Evolutionary conservation across 1,284 basidiomycete genomes (phyloP).

Genomic region (Tremellales sp.): DNA sequence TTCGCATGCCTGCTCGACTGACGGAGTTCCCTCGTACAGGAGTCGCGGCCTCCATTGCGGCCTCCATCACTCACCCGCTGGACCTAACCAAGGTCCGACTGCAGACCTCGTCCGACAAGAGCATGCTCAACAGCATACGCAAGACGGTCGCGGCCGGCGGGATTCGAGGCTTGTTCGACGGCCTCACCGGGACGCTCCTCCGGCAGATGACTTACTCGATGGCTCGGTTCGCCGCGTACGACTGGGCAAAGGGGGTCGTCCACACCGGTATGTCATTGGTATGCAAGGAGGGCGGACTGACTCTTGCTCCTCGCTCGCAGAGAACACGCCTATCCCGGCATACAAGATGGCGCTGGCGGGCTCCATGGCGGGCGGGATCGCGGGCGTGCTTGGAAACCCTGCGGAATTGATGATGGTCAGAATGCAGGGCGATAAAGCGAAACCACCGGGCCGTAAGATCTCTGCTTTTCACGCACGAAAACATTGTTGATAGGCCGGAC

Average conservation of each 20-base stretch:
- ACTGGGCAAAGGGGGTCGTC: conserved; percentile 77
- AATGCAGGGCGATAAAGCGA: conserved; percentile 82
- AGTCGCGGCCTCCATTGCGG: conserved; percentile 73
- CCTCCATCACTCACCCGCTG: conserved; percentile 75
- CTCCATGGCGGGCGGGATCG: conserved; percentile 66
- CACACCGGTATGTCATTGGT: conserved; percentile 54
- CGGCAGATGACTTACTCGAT: conserved; percentile 91
- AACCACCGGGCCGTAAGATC: conserved; percentile 59
- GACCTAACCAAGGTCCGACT: conserved; percentile 84
- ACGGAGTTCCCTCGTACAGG: conserved; percentile 52
- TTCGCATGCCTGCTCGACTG: background rate
- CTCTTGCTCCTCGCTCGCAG: conserved; percentile 8
- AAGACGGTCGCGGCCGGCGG: conserved; percentile 58
- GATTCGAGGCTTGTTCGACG: conserved; percentile 72
- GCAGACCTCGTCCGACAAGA: conserved; percentile 80
- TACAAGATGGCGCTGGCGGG: conserved; percentile 79
- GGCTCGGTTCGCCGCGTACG: conserved; percentile 89
- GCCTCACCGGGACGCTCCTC: conserved; percentile 81
- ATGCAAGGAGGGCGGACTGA: background rate
- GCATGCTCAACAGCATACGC: conserved; percentile 71
- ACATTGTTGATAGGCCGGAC: background rate
- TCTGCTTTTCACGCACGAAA: background rate
- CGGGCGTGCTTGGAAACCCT: conserved; percentile 82
- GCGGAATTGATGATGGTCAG: conserved; percentile 80
- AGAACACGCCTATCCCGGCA: conserved; percentile 55